A percentile compares a stretch with the other conserved stretches of the same genome.
Conservation (phyloP, 768 basidiomycete genomes). For the Zangia roseola region DNA sequence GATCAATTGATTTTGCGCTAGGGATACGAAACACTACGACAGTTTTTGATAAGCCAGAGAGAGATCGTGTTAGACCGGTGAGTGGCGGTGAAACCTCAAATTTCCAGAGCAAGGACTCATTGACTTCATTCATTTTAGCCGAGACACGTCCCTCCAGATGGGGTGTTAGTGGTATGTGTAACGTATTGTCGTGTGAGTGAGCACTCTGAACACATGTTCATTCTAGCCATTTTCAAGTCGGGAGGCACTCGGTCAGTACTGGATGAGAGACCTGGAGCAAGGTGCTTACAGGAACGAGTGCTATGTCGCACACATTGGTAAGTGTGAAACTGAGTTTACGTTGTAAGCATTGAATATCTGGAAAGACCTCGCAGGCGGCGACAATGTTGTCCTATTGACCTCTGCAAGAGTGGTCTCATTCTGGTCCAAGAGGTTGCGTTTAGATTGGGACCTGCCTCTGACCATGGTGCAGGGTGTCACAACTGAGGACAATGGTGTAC, state of each 20-base stretch:
- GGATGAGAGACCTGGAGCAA: constrained; percentile 93
- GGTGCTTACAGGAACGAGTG: constrained; percentile 80
- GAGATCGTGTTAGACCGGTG: constrained; percentile 83
- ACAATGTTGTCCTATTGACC: constrained; percentile 80
- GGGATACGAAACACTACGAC: constrained; percentile 98
- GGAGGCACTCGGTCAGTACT: constrained; percentile 92
- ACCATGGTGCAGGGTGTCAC: constrained; percentile 83
- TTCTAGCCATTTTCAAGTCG: constrained; percentile 81
- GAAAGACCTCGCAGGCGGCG: constrained; percentile 72
- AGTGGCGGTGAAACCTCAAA: constrained; percentile 24
- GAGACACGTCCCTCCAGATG: constrained; percentile 82
- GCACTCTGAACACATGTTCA: neutral
- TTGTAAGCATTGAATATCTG: constrained; percentile 9
- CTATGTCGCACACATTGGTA: constrained; percentile 93
- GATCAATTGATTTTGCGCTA: constrained; percentile 30
- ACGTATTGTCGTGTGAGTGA: neutral
- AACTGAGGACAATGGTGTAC: constrained; percentile 88
- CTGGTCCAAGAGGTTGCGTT: constrained; percentile 77
- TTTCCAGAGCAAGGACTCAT: constrained; percentile 3
- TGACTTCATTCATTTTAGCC: constrained; percentile 47
- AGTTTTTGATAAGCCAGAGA: constrained; percentile 89
- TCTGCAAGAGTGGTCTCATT: constrained; percentile 77
- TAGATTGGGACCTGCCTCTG: constrained; percentile 92
- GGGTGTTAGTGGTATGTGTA: constrained; percentile 73
- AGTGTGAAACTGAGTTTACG: constrained; percentile 23